phyloP scores from a whole-genome alignment of 768 basidiomycete species.

The Termitomyces sp. region DNA sequence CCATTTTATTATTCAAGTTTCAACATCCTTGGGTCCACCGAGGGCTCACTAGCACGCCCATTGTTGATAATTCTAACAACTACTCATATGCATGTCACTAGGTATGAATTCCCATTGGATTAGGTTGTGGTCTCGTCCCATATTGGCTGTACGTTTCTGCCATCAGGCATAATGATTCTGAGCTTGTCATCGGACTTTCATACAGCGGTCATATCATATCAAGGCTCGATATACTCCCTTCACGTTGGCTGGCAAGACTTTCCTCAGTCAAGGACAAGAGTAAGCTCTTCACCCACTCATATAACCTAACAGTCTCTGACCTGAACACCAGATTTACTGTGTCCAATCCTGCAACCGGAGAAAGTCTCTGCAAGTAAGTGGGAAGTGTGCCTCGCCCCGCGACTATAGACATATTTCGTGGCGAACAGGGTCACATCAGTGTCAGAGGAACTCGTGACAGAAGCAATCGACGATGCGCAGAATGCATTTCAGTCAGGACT shows the following conservation, averaged over 20 bases:
- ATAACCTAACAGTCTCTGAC: not conserved
- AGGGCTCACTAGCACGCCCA: not conserved
- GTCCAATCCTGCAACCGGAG: constrained; percentile 66
- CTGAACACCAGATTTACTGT: constrained; percentile 42
- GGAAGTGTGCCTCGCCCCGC: not conserved
- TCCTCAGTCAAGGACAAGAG: constrained; percentile 13
- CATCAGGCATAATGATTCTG: not conserved
- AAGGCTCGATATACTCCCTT: constrained; percentile 10
- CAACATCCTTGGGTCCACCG: no score
- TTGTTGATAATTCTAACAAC: not conserved
- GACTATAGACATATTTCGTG: not conserved
- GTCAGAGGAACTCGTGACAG: constrained; percentile 45
- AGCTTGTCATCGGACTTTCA: not conserved
- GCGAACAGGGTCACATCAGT: constrained; percentile 50
- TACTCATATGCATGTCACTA: not conserved
- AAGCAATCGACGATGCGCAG: constrained; percentile 53
- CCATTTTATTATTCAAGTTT: no score
- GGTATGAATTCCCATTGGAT: not conserved
- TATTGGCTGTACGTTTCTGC: not conserved
- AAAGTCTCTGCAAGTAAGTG: constrained; percentile 53
- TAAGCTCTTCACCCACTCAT: constrained; percentile 9
- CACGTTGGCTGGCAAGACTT: not conserved
- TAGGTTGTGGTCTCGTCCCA: not conserved
- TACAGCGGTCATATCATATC: constrained; percentile 10
- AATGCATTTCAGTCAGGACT: constrained; percentile 57